Base-by-base conservation (phyloP, 805 yeast species). In the Pichia cabralensis region DNA sequence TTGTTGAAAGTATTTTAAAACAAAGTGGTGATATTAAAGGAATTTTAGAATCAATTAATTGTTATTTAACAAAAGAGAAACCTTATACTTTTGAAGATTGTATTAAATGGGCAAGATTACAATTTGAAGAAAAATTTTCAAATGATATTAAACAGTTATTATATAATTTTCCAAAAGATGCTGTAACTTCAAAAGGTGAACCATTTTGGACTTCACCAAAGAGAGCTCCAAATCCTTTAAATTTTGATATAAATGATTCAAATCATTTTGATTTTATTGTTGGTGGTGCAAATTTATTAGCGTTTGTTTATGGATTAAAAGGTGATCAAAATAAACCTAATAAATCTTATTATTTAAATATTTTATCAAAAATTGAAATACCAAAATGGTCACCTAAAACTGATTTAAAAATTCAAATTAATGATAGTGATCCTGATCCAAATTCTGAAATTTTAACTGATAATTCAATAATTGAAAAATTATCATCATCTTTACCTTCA, bases 151-250 rank as follows among this genome's bases (percentile, higher is more conserved):
- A 76, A 52, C 99, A 92, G 65, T 70, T 92, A 52, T 69, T 92
- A 46, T 92, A 73, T 68, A 92, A 89, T 56, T 92, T 92, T 73
- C 99, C 99, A 15, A 74, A 71, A 41, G 98, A 92, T 60, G 92
- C 97, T 4, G 77, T 71, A 28, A 92, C 96, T 3, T 75, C 95
- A 0, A 69, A 69, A 33, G 98, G 98, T 36, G 86, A 79, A 22
- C 92, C 94, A 47, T 92, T 92, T 62, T 92, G 99, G 99, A 74
- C 95, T 15, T 96, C 96, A 36, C 92, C 97, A 22, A 92, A 92
- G 62, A 78, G 97, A 57, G 95, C 95, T 14, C 99, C 99, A 31
- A 72, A 69, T 29, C 84, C 95, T n/a, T 67, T 86, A 43, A 65
- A 45, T 11, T 86, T 92, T 55, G 89, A 86, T 52, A 67, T 80